A percentile compares a stretch with the other conserved stretches of the same genome.
Conservation (phyloP, 768 basidiomycete species). For the Russula olivacea region DNA sequence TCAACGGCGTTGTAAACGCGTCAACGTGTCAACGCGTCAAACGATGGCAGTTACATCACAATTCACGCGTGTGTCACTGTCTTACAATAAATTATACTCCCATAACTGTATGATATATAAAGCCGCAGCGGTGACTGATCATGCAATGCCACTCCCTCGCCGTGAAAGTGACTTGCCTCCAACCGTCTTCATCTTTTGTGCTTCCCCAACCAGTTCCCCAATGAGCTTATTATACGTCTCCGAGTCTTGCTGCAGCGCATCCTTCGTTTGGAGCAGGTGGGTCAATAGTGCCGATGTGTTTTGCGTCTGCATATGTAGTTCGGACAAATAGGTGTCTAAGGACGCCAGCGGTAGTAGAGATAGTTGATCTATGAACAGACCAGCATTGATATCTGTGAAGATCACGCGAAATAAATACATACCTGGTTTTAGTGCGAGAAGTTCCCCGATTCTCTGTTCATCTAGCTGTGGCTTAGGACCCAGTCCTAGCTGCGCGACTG, state of each 20-base stretch:
- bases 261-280: constrained; percentile 73
- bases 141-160: constrained; percentile 34
- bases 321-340: constrained; percentile 60
- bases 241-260: constrained; percentile 78
- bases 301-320: constrained; percentile 66
- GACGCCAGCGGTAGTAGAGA: constrained; percentile 62
- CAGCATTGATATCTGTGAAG: background rate
- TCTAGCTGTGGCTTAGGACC: constrained; percentile 78
- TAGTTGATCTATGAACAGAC: constrained; percentile 52
- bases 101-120: constrained; percentile 1
- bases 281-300: constrained; percentile 72
- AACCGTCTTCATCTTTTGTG: constrained; percentile 72
- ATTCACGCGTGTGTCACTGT: background rate
- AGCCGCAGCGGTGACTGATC: background rate
- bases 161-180: constrained; percentile 45
- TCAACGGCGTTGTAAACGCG: too few relatives aligned
- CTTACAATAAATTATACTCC: background rate
- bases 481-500: constrained; percentile 43
- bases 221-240: constrained; percentile 89
- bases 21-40: background rate
- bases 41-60: background rate
- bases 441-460: constrained; percentile 51
- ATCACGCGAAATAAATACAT: constrained; percentile 23
- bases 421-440: constrained; percentile 69
- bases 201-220: constrained; percentile 87